These are phyloP conservation scores for Mortierella polycephala DNA, from an alignment of 371 early-diverging fungal species.

Conservation along the genomic window DNA sequence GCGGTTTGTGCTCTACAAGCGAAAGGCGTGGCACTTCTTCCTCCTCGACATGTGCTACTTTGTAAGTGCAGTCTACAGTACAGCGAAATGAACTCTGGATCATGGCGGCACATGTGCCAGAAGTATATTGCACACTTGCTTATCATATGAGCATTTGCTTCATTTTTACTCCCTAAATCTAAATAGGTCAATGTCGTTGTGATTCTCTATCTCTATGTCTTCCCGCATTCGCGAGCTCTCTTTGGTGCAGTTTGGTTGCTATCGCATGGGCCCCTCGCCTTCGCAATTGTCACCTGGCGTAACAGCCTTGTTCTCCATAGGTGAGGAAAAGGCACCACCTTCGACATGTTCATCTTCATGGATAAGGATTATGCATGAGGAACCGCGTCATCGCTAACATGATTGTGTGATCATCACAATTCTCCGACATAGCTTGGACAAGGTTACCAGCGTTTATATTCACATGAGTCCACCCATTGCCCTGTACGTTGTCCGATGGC, in stretches of 20 bases:
- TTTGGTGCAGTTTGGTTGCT: slow-evolving; percentile 68
- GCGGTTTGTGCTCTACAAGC: slow-evolving; percentile 70
- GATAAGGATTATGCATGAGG: neutral
- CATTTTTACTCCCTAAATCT: neutral
- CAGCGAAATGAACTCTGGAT: slow-evolving; percentile 4
- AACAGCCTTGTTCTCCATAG: slow-evolving; percentile 58
- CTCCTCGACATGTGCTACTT: slow-evolving; percentile 78
- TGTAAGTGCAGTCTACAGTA: slow-evolving; percentile 13
- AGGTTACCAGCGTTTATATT: slow-evolving; percentile 78
- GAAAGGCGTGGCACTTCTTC: slow-evolving; percentile 74
- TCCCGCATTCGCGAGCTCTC: slow-evolving; percentile 60
- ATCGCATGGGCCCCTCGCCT: slow-evolving; percentile 75
- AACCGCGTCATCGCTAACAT: neutral
- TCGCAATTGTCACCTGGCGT: slow-evolving; percentile 81
- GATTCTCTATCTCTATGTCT: slow-evolving; percentile 62
- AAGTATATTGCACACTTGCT: no score
- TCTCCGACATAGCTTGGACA: slow-evolving; percentile 69
- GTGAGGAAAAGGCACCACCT: slow-evolving; percentile 18
- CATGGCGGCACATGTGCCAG: neutral
- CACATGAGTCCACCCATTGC: slow-evolving; percentile 77
- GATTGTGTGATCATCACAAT: neutral
- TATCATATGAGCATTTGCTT: slow-evolving; percentile 12
- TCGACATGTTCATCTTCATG: neutral
- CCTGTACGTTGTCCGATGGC: slow-evolving; percentile 72
- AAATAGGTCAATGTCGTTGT: slow-evolving; percentile 66